A percentile compares a stretch with the other conserved stretches of the same genome.
phyloP scores from a whole-genome alignment of 768 basidiomycete species.

The Boletus edulis region DNA sequence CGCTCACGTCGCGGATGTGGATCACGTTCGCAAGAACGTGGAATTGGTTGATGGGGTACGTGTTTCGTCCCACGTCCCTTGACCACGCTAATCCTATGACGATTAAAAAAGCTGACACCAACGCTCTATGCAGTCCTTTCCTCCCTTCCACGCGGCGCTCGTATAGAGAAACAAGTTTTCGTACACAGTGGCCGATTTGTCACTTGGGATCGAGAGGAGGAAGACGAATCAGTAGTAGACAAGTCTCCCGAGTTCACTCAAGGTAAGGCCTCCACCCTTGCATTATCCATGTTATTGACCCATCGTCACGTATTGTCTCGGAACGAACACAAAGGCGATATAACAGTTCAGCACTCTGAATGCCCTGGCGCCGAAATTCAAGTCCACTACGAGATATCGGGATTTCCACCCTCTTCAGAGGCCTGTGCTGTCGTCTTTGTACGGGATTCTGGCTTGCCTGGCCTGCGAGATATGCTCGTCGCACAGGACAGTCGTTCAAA shows the following conservation, averaged over 20 bases:
- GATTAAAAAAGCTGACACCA: slow-evolving; percentile 24
- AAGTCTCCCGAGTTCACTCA: slow-evolving; percentile 37
- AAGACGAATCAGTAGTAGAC: slow-evolving; percentile 34
- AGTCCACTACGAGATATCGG: slow-evolving; percentile 50
- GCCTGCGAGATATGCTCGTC: slow-evolving; percentile 5
- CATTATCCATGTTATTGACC: background rate
- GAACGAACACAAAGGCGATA: slow-evolving; percentile 12
- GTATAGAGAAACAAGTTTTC: slow-evolving; percentile 74
- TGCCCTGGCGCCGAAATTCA: slow-evolving; percentile 4
- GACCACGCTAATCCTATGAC: background rate
- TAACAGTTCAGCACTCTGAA: slow-evolving; percentile 7
- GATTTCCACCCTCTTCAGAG: slow-evolving; percentile 37
- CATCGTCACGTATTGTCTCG: background rate
- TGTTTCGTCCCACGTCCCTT: background rate
- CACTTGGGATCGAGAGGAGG: slow-evolving; percentile 32
- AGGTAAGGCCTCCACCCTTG: slow-evolving; percentile 32
- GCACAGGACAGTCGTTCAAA: slow-evolving; percentile 6
- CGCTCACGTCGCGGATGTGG: slow-evolving; percentile 37
- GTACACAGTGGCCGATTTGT: slow-evolving; percentile 63
- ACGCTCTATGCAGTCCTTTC: slow-evolving; percentile 62
- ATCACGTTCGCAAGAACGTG: slow-evolving; percentile 41
- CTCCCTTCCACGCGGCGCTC: slow-evolving; percentile 67
- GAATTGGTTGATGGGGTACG: slow-evolving; percentile 19
- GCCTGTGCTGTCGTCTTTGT: slow-evolving; percentile 46
- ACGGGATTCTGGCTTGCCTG: slow-evolving; percentile 25